Evolutionary conservation across 2,329 filamentous ascomycete species (phyloP), one percentile per base, ranked within the genome.

Genomic region (Calonectria pauciramosa): DNA sequence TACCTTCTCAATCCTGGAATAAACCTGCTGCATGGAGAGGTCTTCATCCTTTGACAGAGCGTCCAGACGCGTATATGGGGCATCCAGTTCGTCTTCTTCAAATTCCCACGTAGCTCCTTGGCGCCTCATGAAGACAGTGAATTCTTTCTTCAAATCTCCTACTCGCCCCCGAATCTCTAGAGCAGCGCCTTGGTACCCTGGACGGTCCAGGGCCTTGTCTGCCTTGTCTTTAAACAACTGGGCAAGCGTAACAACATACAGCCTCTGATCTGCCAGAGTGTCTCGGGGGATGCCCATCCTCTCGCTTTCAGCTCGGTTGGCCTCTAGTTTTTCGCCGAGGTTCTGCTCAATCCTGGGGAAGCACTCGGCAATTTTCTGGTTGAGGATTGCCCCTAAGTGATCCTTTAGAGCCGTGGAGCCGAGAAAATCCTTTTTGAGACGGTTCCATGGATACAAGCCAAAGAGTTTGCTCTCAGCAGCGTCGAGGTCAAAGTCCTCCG

Each of bases 361-460:
- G 14, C 82, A 83, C 0, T 72, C 74, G 3, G 80, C 78, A 52
- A 87, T 86, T 63, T 82, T 83, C 23, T 82, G 82, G 47, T 84
- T 83, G 11, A 86, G 76, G 11, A 86, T 71, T 2, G 59, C 76
- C 1, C 81, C 81, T 0, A 86, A 80, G 30, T 83, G 80, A 2
- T 71, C 75, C 36, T 83, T 83, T 9, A 85, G 76, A 32, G 80
- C 81, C 0, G 63, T 26, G 7, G 83, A 83, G 0, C 84, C 84
- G 8, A 82, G 78, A 16, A 82, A 80, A 0, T 75, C 34, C 1
- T 71, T 10, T 47, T n/a, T 76, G 1, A 85, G 80, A 0, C 73
- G 63, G 28, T 71, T 75, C 85, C 84, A 86, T 0, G 82, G 82
- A 0, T 65, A 16, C 8, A 65, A 74, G 16, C 67, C 59, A n/a